Evolutionary conservation across 768 basidiomycete species (phyloP).

Genomic region (Filobasidium wieringae): DNA sequence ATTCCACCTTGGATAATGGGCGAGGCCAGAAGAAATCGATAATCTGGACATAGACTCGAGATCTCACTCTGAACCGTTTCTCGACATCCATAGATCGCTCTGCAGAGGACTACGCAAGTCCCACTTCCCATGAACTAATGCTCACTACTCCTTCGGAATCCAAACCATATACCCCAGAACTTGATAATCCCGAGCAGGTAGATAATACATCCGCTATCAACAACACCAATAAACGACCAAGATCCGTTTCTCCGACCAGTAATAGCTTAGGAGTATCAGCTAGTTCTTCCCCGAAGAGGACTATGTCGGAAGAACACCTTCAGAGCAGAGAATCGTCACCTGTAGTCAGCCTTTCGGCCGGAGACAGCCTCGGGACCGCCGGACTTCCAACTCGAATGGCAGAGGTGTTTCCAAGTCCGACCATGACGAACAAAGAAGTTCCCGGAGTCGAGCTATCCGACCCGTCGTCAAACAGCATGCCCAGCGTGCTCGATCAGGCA

Average conservation of each 20-base stretch:
- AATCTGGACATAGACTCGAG: not conserved
- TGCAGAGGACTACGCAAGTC: too few species aligned
- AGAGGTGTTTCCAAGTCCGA: not conserved
- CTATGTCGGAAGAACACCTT: constrained; percentile 14
- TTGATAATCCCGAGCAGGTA: too few species aligned
- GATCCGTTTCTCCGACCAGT: not conserved
- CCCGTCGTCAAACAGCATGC: not conserved
- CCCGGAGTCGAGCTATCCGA: not conserved
- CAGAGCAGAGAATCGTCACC: constrained; percentile 7
- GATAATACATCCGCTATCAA: not conserved
- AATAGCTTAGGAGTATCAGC: not conserved
- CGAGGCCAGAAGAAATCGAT: not conserved
- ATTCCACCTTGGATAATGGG: not conserved
- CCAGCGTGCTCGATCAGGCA: not conserved
- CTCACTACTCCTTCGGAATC: too few species aligned
- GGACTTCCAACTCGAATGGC: not conserved
- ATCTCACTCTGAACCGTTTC: too few species aligned
- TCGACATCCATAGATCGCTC: too few species aligned
- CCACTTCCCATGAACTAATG: too few species aligned
- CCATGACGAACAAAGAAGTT: not conserved
- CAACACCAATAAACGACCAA: constrained; percentile 5
- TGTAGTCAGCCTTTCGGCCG: constrained; percentile 5
- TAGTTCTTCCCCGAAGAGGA: not conserved
- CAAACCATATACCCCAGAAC: too few species aligned
- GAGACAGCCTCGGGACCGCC: not conserved